Base-by-base conservation (phyloP, 2,329 filamentous ascomycete genomes). In the Trichoderma breve region DNA sequence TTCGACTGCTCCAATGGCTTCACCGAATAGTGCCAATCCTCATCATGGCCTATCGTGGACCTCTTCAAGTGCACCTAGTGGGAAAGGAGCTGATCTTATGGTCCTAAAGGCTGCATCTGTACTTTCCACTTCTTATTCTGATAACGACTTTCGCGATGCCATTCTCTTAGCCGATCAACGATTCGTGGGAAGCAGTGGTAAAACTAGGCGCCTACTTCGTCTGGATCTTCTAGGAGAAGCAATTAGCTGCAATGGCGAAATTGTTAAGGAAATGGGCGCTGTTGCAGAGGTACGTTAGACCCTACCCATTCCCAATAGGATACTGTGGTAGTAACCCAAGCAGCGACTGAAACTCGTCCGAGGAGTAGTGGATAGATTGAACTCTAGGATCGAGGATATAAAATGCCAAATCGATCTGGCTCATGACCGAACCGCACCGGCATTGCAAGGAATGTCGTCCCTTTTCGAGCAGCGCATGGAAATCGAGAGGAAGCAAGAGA, bases 261-360 rank as follows among this genome's bases (percentile, higher is more conserved):
- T 98, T 74, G 90, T 98, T 72, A 86, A 89, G 69, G 94, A 97
- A 79, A 98, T 98, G 82, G 93, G 94, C 43, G 88, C 90, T 70
- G 94, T 99, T 74, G 93, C 95, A 34, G 93, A 97, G 87, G 93
- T 95, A 81, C 79, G 86, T 79, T 34, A 71, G 58, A 15, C n/a
- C 60, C 36, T 15, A 28, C 18, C 14, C 30, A 64, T 6, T 21
- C 15, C 11, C 15, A 24, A 21, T 4, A 24, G 8, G 26, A 11
- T 55, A 53, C 15, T 36, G 15, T 36, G 30, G 12, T 73, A 71
- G 71, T 63, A 21, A 30, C 15, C n/a, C 8, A 65, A 11, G 26
- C 77, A 97, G 91, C 95, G 98, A 94, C 84, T 98, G 66, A 90
- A 90, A 77, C 91, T 92, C 7, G 96, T 98, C 75, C 94, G 94